A percentile compares a stretch with the other conserved stretches of the same genome.
Conservation (phyloP, 495 filamentous ascomycete genomes). For the Glutinoglossum americanum region DNA sequence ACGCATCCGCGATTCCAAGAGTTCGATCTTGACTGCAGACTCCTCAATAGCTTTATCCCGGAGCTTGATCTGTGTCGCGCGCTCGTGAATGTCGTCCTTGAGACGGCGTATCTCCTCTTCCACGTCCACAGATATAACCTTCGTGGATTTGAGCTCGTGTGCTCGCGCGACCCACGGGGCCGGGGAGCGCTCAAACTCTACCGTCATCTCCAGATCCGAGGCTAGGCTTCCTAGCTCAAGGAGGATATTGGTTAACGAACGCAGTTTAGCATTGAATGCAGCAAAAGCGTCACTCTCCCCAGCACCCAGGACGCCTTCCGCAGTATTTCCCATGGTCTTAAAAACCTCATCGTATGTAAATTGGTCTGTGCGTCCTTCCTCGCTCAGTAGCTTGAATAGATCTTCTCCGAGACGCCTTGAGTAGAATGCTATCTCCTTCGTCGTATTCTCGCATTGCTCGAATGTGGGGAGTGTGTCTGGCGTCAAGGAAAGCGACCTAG, state of each 20-base stretch:
- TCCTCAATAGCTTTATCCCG: slow-evolving; percentile 49
- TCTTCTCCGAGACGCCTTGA: slow-evolving; percentile 43
- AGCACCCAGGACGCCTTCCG: slow-evolving; percentile 25
- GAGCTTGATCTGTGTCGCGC: slow-evolving; percentile 36
- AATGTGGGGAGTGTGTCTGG: slow-evolving; percentile 33
- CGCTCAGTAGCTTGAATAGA: slow-evolving; percentile 39
- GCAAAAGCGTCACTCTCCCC: slow-evolving; percentile 41
- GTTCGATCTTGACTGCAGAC: slow-evolving; percentile 73
- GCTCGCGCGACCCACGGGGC: slow-evolving; percentile 73
- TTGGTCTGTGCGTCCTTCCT: slow-evolving; percentile 50
- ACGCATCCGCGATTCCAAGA: slow-evolving; percentile 58
- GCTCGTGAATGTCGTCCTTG: slow-evolving; percentile 22
- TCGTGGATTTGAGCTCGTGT: slow-evolving; percentile 53
- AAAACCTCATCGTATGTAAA: slow-evolving; percentile 45
- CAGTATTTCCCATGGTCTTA: slow-evolving; percentile 33
- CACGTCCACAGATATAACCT: slow-evolving; percentile 52
- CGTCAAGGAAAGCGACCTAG: slow-evolving; percentile 51
- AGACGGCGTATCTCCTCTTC: slow-evolving; percentile 26
- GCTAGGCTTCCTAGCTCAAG: slow-evolving; percentile 53
- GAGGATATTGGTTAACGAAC: slow-evolving; percentile 38
- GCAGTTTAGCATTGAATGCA: slow-evolving; percentile 43
- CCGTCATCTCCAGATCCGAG: slow-evolving; percentile 52
- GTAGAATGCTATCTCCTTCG: slow-evolving; percentile 44
- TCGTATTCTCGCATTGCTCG: slow-evolving; percentile 36
- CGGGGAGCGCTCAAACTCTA: slow-evolving; percentile 60